Conservation (phyloP, 2,329 filamentous ascomycete genomes). For the Pestalotiopsis sp. region DNA sequence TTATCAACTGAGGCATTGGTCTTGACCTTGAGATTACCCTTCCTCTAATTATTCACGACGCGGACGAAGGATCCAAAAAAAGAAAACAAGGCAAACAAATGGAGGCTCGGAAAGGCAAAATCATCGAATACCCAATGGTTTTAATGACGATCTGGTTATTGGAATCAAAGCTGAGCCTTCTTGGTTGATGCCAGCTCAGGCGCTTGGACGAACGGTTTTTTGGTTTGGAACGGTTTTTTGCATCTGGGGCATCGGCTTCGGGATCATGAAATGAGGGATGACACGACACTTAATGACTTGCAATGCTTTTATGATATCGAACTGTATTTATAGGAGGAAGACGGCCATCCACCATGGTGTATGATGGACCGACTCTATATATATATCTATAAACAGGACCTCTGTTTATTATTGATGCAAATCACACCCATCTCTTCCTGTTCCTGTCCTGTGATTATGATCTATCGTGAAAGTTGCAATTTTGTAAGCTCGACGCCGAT, state of each 20-base stretch:
- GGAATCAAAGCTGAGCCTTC: neutral
- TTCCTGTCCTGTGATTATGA: too few species aligned
- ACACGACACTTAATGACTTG: conserved; percentile 18
- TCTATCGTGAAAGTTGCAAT: too few species aligned
- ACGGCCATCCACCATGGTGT: neutral
- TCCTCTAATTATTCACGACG: neutral
- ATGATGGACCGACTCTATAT: neutral
- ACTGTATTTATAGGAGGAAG: conserved; percentile 15
- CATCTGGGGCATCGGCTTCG: conserved; percentile 11
- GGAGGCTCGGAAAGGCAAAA: neutral
- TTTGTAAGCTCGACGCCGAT: too few species aligned
- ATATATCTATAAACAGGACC: conserved; percentile 2
- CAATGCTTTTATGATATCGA: conserved; percentile 16
- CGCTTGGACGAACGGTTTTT: conserved; percentile 3
- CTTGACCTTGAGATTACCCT: neutral
- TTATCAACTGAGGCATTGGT: neutral
- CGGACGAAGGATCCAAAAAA: neutral
- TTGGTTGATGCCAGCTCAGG: conserved; percentile 5
- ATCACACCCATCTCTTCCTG: neutral
- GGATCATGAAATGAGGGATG: conserved; percentile 14
- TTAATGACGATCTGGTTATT: neutral
- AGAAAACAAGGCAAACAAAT: neutral
- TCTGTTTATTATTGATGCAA: conserved; percentile 2
- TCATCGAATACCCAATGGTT: neutral
- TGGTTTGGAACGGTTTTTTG: conserved; percentile 4